A percentile compares a stretch with the other conserved stretches of the same genome.
These are phyloP conservation scores for Marchantia paleacea DNA, from an alignment of 225 moss, liverwort and hornwort species.

Conservation along the genomic window DNA sequence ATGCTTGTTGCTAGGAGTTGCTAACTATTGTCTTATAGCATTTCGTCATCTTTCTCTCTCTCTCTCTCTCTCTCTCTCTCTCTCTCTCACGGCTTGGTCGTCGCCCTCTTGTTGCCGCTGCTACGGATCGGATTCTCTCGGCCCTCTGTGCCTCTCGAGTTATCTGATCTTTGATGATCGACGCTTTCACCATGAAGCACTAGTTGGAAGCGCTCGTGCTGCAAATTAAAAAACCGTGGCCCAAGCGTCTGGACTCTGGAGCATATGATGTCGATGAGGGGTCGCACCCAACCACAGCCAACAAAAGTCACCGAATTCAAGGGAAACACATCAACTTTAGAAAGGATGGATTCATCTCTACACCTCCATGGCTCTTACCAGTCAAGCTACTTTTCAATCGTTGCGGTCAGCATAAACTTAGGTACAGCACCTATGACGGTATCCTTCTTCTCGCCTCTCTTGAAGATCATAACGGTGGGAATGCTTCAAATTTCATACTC, in stretches of 20 bases:
- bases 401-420: slow-evolving; percentile 62
- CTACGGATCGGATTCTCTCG: too few relatives aligned
- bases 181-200: background rate
- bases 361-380: slow-evolving; percentile 44
- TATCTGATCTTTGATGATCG: background rate
- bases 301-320: background rate
- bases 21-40: too few relatives aligned
- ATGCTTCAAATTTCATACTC: too few relatives aligned
- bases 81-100: background rate
- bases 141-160: background rate
- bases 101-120: background rate
- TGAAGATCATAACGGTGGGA: too few relatives aligned
- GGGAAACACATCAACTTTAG: slow-evolving; percentile 2
- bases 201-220: background rate
- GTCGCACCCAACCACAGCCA: background rate
- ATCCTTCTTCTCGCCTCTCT: slow-evolving; percentile 84
- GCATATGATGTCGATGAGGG: slow-evolving; percentile 3
- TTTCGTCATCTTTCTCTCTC: too few relatives aligned
- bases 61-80: background rate
- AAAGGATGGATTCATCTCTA: slow-evolving; percentile 2
- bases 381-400: slow-evolving; percentile 77
- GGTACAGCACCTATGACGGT: slow-evolving; percentile 94
- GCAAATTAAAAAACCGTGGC: slow-evolving; percentile 6
- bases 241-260: too few relatives aligned
- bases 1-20: too few relatives aligned